A percentile compares a stretch with the other conserved stretches of the same genome.
Evolutionary conservation across 2,329 filamentous ascomycete species (phyloP).

Genomic region (Moelleriella libera): DNA sequence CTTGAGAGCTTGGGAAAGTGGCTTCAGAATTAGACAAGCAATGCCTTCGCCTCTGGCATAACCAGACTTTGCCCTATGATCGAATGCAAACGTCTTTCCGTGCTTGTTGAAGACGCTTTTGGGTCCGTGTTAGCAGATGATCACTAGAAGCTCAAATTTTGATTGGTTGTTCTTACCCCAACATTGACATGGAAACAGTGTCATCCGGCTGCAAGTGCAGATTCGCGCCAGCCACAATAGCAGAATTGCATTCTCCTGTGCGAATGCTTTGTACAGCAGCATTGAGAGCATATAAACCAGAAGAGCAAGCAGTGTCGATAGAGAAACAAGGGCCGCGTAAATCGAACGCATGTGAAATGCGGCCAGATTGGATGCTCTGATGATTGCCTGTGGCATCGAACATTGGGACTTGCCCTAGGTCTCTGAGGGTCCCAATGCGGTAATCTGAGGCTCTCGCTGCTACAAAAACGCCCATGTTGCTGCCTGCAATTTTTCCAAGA

Average conservation of each 20-base stretch:
- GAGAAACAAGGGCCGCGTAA: conserved; percentile 37
- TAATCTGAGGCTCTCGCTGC: conserved; percentile 19
- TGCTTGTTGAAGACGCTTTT: conserved; percentile 29
- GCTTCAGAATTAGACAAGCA: conserved; percentile 42
- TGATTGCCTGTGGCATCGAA: conserved; percentile 35
- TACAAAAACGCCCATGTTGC: conserved; percentile 34
- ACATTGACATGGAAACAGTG: conserved; percentile 16
- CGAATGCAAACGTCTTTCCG: conserved; percentile 31
- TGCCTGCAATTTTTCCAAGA: conserved; percentile 29
- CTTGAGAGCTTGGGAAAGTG: conserved; percentile 35
- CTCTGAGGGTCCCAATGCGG: conserved; percentile 25
- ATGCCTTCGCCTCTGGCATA: conserved; percentile 49
- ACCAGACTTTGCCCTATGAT: conserved; percentile 22
- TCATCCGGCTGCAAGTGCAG: conserved; percentile 31
- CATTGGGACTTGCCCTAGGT: conserved; percentile 32
- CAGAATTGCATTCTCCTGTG: conserved; percentile 28
- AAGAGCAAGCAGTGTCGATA: conserved; percentile 38
- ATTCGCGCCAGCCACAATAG: conserved; percentile 32
- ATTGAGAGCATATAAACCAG: conserved; percentile 33
- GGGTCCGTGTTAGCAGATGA: background rate
- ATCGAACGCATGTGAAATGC: conserved; percentile 41
- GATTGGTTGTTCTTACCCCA: conserved; percentile 9
- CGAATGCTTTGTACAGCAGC: conserved; percentile 33
- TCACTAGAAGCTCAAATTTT: background rate
- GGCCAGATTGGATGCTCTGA: conserved; percentile 37